phyloP scores from a whole-genome alignment of 176 grass and related monocot species.

The Musa itinerans region DNA sequence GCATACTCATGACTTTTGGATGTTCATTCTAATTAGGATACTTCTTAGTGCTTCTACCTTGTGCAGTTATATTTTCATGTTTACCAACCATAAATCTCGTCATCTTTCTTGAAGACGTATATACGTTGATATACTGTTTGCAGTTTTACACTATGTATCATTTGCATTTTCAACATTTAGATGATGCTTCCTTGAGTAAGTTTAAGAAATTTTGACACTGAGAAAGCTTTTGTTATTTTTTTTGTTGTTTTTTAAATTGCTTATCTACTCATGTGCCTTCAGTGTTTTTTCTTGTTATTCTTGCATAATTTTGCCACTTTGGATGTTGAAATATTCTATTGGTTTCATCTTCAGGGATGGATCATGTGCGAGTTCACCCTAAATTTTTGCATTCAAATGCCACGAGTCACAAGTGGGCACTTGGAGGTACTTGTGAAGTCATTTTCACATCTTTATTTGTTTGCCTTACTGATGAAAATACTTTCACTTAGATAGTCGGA shows the following conservation, averaged over 20 bases:
- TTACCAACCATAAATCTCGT: neutral
- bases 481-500: no score
- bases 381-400: conserved; percentile 98
- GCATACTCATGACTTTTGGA: neutral
- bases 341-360: conserved; percentile 56
- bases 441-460: neutral
- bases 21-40: neutral
- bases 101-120: neutral
- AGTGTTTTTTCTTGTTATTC: neutral
- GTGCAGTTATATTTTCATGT: neutral
- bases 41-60: neutral
- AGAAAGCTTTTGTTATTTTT: neutral
- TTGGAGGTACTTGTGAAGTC: conserved; percentile 51
- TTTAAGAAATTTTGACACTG: no score
- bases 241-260: neutral
- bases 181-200: no score
- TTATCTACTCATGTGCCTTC: no score
- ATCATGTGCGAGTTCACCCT: conserved; percentile 90
- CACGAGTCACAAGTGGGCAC: conserved; percentile 98
- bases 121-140: neutral
- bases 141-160: neutral
- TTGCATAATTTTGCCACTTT: neutral
- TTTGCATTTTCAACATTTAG: neutral
- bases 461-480: neutral
- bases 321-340: neutral